Evolutionary conservation across 1,284 basidiomycete species (phyloP), one percentile per base, ranked within the genome.

Genomic region (Macrocystidia cucumis): DNA sequence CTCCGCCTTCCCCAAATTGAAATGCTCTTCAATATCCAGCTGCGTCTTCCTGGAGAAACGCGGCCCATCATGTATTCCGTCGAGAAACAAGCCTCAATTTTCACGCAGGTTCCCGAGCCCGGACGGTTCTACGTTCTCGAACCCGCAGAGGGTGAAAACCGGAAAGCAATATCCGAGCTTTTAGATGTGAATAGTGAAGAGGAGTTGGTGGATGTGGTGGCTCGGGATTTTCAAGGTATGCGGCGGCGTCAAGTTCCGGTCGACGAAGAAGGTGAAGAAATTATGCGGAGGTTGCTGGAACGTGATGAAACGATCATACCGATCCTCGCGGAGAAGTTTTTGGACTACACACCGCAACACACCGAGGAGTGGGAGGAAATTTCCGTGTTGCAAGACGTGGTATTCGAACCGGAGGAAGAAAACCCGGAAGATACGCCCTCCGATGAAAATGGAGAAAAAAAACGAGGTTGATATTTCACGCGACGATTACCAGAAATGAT

Each of bases 1-100:
- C 54, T 65, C 29, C 52, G 47, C 46, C 47, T 63, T 22, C 60
- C 59, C 7, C 56, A 59, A 44, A 56, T 63, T 33, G 54, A 62
- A 33, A 55, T 60, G 50, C 33, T 58, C 13, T 44, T 61, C 23
- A 63, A 60, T 41, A 48, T 64, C 21, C 44, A 44, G 14, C 51
- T 59, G 44, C 50, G 39, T 3, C 45, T 63, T 20, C 51, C 43
- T 1, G 62, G 60, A 11, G 52, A 57, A 29, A 50, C 51, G 3
- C 45, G 52, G 4, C 58, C 59, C 5, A 14, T 62, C 13, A 43
- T 62, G 27, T 63, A 50, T 45, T 50, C 49, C 6, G 47, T 46
- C 34, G 38, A 41, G 11, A 32, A 32, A n/a, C 29, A 41, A n/a
- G 35, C 43, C 11, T 51, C 51, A 20, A 35, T 56, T 9, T 52